Evolutionary conservation across 2,329 filamentous ascomycete genomes (phyloP).

Genomic region (Aspergillus aculeatinus): DNA sequence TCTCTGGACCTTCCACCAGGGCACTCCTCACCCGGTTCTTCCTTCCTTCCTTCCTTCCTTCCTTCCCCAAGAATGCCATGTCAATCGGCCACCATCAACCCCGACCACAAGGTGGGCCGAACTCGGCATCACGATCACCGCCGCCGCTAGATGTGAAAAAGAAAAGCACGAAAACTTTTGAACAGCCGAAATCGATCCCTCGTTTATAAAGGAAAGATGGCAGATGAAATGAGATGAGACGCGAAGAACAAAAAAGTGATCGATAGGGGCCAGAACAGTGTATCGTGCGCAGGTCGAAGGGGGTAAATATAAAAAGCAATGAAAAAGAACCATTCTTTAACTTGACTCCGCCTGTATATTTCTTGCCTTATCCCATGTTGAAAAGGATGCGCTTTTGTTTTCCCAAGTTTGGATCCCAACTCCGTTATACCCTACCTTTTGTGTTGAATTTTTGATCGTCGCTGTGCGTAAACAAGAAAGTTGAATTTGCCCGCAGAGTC

Average conservation of each 20-base stretch:
- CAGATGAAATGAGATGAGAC: background rate
- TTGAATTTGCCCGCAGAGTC: slow-evolving; percentile 4
- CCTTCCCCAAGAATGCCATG: too few species aligned
- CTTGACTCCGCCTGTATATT: slow-evolving; percentile 12
- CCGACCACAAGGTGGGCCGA: too few species aligned
- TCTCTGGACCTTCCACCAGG: too few species aligned
- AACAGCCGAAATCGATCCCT: background rate
- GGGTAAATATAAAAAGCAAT: slow-evolving; percentile 4
- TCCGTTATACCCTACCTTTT: slow-evolving; percentile 15
- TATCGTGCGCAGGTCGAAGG: background rate
- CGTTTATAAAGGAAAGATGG: background rate
- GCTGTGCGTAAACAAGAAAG: background rate
- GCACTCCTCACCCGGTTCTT: too few species aligned
- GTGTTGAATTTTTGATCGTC: background rate
- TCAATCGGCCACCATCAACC: too few species aligned
- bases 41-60: too few species aligned
- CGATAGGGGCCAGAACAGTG: background rate
- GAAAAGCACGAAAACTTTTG: too few species aligned
- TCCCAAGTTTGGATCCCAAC: slow-evolving; percentile 19
- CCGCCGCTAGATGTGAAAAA: too few species aligned
- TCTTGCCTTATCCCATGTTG: slow-evolving; percentile 29
- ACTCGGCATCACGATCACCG: too few species aligned
- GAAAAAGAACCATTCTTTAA: background rate
- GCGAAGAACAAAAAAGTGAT: background rate
- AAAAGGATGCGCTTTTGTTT: slow-evolving; percentile 25